Evolutionary conservation across 192 early-diverging fungal species (phyloP).

Genomic region (Gaertneriomyces sp.): DNA sequence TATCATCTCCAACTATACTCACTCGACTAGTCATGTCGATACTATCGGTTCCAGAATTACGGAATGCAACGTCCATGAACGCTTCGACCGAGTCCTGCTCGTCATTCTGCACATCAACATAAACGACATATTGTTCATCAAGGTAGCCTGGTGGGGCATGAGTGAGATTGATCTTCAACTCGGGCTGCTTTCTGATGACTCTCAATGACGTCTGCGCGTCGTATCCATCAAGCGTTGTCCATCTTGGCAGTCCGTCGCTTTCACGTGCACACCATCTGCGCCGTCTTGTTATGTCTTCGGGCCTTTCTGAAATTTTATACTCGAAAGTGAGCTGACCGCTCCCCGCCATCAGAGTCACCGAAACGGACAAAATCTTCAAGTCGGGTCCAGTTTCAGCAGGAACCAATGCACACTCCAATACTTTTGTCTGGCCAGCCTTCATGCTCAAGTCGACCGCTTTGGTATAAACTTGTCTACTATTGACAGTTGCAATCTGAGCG

Average conservation of each 20-base stretch:
- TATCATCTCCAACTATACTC: background rate
- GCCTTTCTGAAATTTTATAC: constrained; percentile 38
- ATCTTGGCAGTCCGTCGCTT: background rate
- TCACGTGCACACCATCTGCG: constrained; percentile 32
- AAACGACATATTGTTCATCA: constrained; percentile 63
- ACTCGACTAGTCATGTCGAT: constrained; percentile 27
- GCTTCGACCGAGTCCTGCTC: constrained; percentile 59
- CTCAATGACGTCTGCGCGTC: constrained; percentile 49
- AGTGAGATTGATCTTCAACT: constrained; percentile 48
- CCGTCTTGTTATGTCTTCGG: constrained; percentile 23
- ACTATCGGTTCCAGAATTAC: constrained; percentile 28
- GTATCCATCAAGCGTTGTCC: constrained; percentile 47
- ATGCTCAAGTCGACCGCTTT: constrained; percentile 48
- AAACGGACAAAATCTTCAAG: constrained; percentile 50
- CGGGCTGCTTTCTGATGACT: constrained; percentile 60
- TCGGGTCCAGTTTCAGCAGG: constrained; percentile 52
- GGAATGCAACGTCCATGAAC: constrained; percentile 58
- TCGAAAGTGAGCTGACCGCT: constrained; percentile 14
- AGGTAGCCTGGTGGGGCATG: constrained; percentile 63
- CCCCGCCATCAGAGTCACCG: constrained; percentile 18
- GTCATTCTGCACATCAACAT: constrained; percentile 60
- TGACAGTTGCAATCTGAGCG: constrained; percentile 5
- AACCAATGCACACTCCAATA: constrained; percentile 55
- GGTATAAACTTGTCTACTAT: constrained; percentile 32
- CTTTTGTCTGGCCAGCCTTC: constrained; percentile 44